A percentile compares a stretch with the other conserved stretches of the same genome.
Conservation (phyloP, 768 basidiomycete species). For the Phylloporus sp. region DNA sequence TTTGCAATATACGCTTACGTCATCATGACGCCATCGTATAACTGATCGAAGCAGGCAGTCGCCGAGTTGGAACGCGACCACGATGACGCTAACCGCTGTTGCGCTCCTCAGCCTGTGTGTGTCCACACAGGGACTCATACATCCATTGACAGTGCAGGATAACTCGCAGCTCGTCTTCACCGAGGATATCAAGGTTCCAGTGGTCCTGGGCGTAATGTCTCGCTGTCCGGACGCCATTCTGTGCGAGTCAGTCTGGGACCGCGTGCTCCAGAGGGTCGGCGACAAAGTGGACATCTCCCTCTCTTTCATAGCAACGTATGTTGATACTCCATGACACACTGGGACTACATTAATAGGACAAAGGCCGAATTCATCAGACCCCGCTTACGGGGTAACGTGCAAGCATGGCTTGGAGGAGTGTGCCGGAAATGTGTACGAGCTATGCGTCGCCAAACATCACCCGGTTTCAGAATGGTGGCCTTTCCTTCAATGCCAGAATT, state of each 20-base stretch:
- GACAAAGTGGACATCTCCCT: constrained; percentile 65
- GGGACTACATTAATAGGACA: constrained; percentile 8
- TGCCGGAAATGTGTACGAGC: constrained; percentile 82
- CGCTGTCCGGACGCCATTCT: constrained; percentile 77
- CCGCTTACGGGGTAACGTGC: constrained; percentile 76
- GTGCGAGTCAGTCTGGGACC: constrained; percentile 74
- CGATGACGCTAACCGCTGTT: constrained; percentile 20
- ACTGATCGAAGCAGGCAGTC: not conserved
- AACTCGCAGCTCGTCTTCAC: constrained; percentile 6
- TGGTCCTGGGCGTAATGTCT: constrained; percentile 60
- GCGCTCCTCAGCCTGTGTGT: constrained; percentile 15
- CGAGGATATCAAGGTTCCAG: constrained; percentile 40
- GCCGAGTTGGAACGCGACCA: constrained; percentile 8
- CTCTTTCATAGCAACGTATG: constrained; percentile 72
- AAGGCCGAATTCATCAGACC: constrained; percentile 60
- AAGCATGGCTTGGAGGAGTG: constrained; percentile 80
- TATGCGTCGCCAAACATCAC: constrained; percentile 68
- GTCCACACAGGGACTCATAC: constrained; percentile 10
- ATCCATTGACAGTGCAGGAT: constrained; percentile 22
- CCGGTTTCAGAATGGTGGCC: constrained; percentile 67
- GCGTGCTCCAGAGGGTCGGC: constrained; percentile 56
- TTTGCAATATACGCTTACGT: constrained; percentile 20
- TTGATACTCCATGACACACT: constrained; percentile 12
- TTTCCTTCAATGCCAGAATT: constrained; percentile 79
- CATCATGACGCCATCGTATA: constrained; percentile 22